Evolutionary conservation across 176 grass and related monocot genomes (phyloP).

Genomic region (Melocanna baccifera): DNA sequence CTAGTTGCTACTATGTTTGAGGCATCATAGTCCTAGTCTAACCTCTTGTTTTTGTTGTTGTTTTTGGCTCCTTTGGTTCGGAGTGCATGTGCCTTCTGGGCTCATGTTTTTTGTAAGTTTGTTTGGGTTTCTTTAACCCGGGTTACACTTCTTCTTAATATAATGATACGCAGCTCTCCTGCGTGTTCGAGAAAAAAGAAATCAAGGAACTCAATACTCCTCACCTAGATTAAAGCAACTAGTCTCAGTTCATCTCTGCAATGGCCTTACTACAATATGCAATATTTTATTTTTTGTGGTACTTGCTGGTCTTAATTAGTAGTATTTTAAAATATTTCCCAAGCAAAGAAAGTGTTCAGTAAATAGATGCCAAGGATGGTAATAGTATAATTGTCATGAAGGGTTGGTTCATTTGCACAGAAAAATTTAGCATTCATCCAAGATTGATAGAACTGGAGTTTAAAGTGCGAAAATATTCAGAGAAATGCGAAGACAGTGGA

Average conservation of each 20-base stretch:
- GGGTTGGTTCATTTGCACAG: neutral
- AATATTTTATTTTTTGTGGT: neutral
- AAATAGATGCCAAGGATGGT: neutral
- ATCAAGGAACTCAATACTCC: neutral
- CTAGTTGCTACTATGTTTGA: too few relatives aligned
- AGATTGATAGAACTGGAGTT: neutral
- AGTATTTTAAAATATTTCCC: neutral
- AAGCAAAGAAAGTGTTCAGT: neutral
- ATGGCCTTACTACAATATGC: neutral
- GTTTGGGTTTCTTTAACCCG: too few relatives aligned
- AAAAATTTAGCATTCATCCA: neutral
- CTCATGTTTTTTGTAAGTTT: too few relatives aligned
- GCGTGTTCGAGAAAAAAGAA: too few relatives aligned
- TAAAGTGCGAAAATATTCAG: neutral
- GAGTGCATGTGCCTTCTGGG: too few relatives aligned
- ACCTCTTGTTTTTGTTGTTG: too few relatives aligned
- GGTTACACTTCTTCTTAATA: too few relatives aligned
- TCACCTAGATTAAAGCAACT: neutral
- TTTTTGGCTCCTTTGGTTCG: too few relatives aligned
- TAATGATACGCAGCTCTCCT: too few relatives aligned
- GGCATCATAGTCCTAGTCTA: too few relatives aligned
- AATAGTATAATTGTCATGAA: conserved; percentile 4
- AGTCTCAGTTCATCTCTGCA: neutral
- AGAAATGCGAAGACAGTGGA: conserved; percentile 15
- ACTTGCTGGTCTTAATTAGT: neutral